Conservation (phyloP, 371 early-diverging fungal genomes). For the Dentiscutata heterogama region DNA sequence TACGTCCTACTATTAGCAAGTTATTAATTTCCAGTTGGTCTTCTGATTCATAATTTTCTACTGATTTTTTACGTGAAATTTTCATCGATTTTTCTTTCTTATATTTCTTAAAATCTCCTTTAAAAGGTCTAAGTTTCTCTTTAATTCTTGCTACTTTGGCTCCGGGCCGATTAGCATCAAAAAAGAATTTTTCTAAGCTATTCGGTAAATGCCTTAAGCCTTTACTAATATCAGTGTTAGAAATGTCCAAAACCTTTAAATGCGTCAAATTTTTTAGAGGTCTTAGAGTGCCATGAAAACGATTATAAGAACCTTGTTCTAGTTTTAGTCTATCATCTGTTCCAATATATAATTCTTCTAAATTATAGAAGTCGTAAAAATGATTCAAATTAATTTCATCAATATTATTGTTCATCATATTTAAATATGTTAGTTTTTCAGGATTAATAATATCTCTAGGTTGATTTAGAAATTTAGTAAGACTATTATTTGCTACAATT, state of each 20-base stretch:
- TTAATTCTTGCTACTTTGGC: not conserved
- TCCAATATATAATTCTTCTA: not conserved
- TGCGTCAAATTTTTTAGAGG: not conserved
- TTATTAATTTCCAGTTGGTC: not conserved
- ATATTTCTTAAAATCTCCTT: no score
- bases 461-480: no score
- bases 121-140: no score
- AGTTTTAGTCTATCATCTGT: not conserved
- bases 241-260: not conserved
- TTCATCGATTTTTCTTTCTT: no score
- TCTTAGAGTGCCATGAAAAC: conserved; percentile 2
- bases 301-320: conserved; percentile 3
- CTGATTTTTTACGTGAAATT: no score
- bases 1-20: not conserved
- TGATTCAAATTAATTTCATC: not conserved
- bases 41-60: no score
- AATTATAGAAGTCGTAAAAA: not conserved
- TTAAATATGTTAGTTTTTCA: no score
- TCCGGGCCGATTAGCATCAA: not conserved
- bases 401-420: not conserved
- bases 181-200: not conserved
- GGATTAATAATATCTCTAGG: no score
- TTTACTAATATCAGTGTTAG: not conserved
- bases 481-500: no score
- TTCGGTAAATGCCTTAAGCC: conserved; percentile 21